Base-by-base conservation (phyloP, 345 rosid species). In the Balakata baccata region DNA sequence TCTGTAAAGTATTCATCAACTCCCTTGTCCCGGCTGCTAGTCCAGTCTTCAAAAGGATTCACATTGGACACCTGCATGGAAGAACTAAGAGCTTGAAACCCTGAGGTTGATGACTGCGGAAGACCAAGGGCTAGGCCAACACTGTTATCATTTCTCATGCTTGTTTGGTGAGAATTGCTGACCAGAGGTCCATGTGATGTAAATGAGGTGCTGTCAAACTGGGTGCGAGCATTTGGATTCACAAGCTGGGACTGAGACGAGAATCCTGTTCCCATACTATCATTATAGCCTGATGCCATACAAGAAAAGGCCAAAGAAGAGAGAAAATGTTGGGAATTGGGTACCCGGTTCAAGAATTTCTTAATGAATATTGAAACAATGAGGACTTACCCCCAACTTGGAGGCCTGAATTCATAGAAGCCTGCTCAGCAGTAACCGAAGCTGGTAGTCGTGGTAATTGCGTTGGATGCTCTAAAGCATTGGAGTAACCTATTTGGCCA, bases 21-120 rank as follows among this genome's bases (percentile, higher is more conserved):
- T 67, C 90, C 89, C 82, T 72, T 90, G 73, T 89, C 97, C 5
- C 95, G 81, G 74, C 75, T 83, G 76, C 75, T 81, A 7, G 91
- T 73, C 98, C 97, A 94, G 73, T 90, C 95, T 51, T 90, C 98
- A 77, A 90, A 92, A 67, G 92, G 89, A 76, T 86, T 89, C 54
- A 81, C 66, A 79, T 73, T 79, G 53, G 88, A 66, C 49, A 84
- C 70, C 79, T 82, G 91, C 75, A 75, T 71, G 6, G 88, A 77
- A 58, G 93, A 71, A 52, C 81, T 81, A 29, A 69, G 7, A 71
- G 74, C 74, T 75, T 87, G 89, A 78, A 87, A 83, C 54, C 87
- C 89, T 11, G 84, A 59, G 50, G 85, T 51, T 62, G 92, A 81
- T 81, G 92, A 72, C 66, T 76, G 95, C 1, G 95, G 89, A 64